Percentiles rank a stretch among this genome's conserved stretches.
Conservation (phyloP, 495 filamentous ascomycete genomes). For the Xylaria cubensis region DNA sequence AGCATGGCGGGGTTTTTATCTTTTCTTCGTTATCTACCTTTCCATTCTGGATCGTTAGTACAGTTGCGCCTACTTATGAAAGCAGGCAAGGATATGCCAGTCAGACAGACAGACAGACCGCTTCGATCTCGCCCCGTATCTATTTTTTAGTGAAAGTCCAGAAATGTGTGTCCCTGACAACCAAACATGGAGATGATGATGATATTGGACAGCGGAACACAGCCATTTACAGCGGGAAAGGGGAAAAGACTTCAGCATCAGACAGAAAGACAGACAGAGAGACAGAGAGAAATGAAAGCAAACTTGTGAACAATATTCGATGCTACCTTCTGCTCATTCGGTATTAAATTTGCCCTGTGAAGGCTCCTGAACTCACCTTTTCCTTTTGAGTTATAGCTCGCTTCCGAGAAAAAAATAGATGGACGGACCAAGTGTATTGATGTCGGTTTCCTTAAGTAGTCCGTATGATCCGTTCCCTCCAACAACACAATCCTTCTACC, state of each 20-base stretch:
- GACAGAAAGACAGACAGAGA: neutral
- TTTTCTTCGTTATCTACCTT: conserved; percentile 23
- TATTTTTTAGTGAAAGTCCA: conserved; percentile 3
- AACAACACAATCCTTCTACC: no score
- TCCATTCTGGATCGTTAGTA: conserved; percentile 14
- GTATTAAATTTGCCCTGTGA: neutral
- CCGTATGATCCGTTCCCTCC: no score
- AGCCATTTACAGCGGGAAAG: conserved; percentile 2
- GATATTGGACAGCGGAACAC: conserved; percentile 19
- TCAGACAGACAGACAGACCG: neutral
- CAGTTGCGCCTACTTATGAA: conserved; percentile 10
- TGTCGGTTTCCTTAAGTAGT: no score
- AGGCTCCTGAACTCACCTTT: neutral
- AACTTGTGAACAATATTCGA: neutral
- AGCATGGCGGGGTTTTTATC: conserved; percentile 31
- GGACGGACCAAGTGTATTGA: no score
- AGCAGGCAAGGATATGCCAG: conserved; percentile 18
- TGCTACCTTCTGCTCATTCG: neutral
- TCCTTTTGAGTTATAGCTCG: neutral
- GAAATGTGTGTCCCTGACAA: conserved; percentile 9
- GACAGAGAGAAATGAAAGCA: neutral
- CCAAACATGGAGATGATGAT: neutral
- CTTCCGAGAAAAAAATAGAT: neutral
- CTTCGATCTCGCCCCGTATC: conserved; percentile 19
- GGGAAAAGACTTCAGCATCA: neutral